Percentiles rank a stretch among this genome's conserved stretches.
phyloP scores from a whole-genome alignment of 2,329 filamentous ascomycete species.

The Penicillium sp. region DNA sequence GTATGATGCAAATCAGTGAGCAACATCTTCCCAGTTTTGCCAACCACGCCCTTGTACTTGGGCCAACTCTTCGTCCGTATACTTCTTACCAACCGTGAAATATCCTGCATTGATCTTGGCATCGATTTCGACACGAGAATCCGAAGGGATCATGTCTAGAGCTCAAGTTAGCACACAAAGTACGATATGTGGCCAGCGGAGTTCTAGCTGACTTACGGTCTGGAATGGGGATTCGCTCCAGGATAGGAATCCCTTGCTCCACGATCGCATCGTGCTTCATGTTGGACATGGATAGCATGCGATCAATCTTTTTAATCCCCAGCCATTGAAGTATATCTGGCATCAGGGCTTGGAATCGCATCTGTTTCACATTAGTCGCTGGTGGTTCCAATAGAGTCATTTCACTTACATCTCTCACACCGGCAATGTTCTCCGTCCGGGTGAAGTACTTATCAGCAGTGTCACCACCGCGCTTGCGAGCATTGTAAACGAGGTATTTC shows the following conservation, averaged over 20 bases:
- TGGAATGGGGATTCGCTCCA: constrained; percentile 86
- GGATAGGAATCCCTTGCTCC: constrained; percentile 63
- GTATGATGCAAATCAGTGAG: no score
- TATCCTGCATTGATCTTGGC: constrained; percentile 93
- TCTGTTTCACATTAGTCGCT: constrained; percentile 46
- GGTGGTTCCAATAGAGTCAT: not conserved
- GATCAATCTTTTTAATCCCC: constrained; percentile 96
- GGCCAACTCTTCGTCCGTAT: constrained; percentile 80
- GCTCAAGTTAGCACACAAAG: no score
- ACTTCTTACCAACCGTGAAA: constrained; percentile 83
- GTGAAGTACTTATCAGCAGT: constrained; percentile 69
- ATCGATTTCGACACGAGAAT: constrained; percentile 97
- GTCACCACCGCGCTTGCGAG: constrained; percentile 45
- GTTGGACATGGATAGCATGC: constrained; percentile 98
- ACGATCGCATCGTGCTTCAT: constrained; percentile 55
- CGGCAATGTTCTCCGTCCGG: constrained; percentile 95
- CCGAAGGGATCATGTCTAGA: constrained; percentile 87
- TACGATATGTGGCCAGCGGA: no score
- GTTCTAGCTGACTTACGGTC: no score
- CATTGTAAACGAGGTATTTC: constrained; percentile 70
- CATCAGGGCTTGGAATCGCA: constrained; percentile 98
- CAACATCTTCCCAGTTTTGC: constrained; percentile 65
- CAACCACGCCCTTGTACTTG: constrained; percentile 86
- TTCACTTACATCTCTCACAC: constrained; percentile 67
- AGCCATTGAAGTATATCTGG: constrained; percentile 97